Percentiles rank a stretch among this genome's conserved stretches.
These are phyloP conservation scores for Ceratobasidium papillatum DNA, from an alignment of 1,284 basidiomycete species.

Conservation along the genomic window DNA sequence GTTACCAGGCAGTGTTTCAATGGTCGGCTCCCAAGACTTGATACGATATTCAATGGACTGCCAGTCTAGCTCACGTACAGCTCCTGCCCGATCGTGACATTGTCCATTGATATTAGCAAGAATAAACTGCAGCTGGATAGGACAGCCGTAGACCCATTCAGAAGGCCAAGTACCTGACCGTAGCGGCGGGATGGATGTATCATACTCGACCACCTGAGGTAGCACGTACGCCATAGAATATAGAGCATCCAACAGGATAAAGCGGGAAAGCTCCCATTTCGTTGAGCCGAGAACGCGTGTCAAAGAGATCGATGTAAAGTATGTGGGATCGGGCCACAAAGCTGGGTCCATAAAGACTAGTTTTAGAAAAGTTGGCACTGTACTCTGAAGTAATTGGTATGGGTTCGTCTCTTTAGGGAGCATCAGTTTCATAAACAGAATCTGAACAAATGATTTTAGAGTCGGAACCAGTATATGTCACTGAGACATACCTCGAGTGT, in stretches of 20 bases:
- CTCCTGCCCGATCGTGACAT: neutral
- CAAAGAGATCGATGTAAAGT: neutral
- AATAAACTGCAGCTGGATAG: neutral
- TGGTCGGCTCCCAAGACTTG: neutral
- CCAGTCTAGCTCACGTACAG: neutral
- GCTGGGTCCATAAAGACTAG: neutral
- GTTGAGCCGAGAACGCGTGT: neutral
- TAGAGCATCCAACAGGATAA: neutral
- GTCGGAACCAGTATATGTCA: neutral
- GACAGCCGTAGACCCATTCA: conserved; percentile 4
- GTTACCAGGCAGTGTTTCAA: neutral
- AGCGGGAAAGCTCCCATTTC: neutral
- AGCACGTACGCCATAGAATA: conserved; percentile 7
- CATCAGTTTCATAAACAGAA: neutral
- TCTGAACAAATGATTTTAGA: neutral
- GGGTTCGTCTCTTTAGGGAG: neutral
- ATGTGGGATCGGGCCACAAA: neutral
- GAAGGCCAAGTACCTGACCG: neutral
- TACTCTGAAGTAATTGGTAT: neutral
- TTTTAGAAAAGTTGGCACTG: neutral
- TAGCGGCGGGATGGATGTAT: conserved; percentile 1
- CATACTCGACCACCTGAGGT: conserved; percentile 12
- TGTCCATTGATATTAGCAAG: conserved; percentile 7
- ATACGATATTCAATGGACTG: conserved; percentile 1
- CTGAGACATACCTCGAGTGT: conserved; percentile 20